Conservation (phyloP, 805 yeast species). For the Yamadazyma akitaensis region DNA sequence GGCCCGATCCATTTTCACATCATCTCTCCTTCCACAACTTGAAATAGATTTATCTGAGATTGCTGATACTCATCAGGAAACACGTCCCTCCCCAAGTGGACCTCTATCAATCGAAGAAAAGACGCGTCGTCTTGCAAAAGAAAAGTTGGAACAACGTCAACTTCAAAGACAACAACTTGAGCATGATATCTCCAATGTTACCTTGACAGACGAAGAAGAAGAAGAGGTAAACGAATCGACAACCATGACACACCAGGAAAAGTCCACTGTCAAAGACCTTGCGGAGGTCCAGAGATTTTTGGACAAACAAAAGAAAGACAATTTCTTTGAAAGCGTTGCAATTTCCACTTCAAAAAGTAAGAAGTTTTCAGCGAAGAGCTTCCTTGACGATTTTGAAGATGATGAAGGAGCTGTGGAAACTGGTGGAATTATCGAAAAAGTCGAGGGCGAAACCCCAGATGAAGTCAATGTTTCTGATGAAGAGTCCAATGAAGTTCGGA, state of each 20-base stretch:
- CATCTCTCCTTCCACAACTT: conserved; percentile 33
- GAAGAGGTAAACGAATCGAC: conserved; percentile 26
- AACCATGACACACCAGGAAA: conserved; percentile 13
- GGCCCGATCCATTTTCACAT: not conserved
- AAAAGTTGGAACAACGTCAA: conserved; percentile 17
- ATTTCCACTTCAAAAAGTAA: conserved; percentile 6
- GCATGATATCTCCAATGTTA: conserved; percentile 28
- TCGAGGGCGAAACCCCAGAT: not conserved
- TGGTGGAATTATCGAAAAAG: not conserved
- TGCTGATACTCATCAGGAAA: not conserved
- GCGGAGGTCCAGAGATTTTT: conserved; percentile 29
- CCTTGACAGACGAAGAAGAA: conserved; percentile 40
- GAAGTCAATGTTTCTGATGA: not conserved
- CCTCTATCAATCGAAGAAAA: conserved; percentile 11
- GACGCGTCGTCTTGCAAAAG: conserved; percentile 19
- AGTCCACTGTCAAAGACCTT: conserved; percentile 23
- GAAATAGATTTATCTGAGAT: conserved; percentile 11
- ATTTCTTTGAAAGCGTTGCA: conserved; percentile 12
- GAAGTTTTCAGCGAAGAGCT: conserved; percentile 29
- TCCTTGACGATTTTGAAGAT: conserved; percentile 35
- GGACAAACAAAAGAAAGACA: conserved; percentile 31
- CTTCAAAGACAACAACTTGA: conserved; percentile 19
- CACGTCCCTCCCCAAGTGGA: not conserved
- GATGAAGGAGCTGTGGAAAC: conserved; percentile 14
- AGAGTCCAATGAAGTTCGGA: not conserved